Evolutionary conservation across 2,329 filamentous ascomycete genomes (phyloP), one percentile per base, ranked within the genome.

Genomic region (Aspergillus glaucus): DNA sequence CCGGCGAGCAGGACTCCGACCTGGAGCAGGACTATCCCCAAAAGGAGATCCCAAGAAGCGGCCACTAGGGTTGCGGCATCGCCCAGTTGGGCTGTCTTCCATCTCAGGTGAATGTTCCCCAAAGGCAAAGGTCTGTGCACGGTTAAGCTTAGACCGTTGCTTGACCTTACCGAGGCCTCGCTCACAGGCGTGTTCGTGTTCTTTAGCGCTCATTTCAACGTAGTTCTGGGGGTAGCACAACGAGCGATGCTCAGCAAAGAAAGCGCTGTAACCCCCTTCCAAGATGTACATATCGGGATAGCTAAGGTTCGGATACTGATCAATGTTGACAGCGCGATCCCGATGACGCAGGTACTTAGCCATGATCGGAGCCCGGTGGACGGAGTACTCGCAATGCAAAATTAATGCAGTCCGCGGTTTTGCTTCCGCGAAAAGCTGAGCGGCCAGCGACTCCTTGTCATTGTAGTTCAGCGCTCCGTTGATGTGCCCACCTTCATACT

Each of bases 351-450:
- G 83, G 68, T 90, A 89, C 61, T 93, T 90, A 44, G 93, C 93
- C 87, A 97, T 97, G 55, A 95, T 85, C 43, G 93, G 93, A 42
- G 93, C 93, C 54, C 93, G 88, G 68, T 97, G 92, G 36, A 89
- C 92, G 30, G 93, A 97, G 72, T 97, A 98, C 73, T 98, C 93
- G 80, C 93, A 98, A 74, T 98, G 93, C 61, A 98, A 88, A 57
- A 98, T 84, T 53, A 98, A 72, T 9, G 96, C 77, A 0, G 90
- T 93, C 57, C 83, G 86, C 44, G 85, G 80, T 43, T 80, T 73
- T 61, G 85, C 81, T 15, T 79, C 77, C 26, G 82, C 73, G 68
- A 98, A 95, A 44, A 98, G 80, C 57, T 91, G 83, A 48, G 77
- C 77, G 7, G 89, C 83, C 50, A 98, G 78, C 52, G 87, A 74